Evolutionary conservation across 2,329 filamentous ascomycete genomes (phyloP).

Genomic region (Phoma sp.): DNA sequence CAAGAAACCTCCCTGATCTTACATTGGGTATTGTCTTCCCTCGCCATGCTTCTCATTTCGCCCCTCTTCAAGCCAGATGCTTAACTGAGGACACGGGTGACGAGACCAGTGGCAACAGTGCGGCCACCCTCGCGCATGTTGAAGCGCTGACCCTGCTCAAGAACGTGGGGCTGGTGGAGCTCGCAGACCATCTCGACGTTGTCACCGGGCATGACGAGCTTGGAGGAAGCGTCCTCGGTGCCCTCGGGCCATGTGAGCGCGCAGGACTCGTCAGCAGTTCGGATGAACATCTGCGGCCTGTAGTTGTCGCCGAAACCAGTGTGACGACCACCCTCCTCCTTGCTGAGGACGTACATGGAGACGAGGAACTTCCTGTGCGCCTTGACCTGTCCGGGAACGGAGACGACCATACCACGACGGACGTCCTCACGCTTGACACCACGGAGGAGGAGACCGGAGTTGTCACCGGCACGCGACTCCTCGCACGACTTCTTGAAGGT

Average conservation of each 20-base stretch:
- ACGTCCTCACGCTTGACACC: conserved; percentile 96
- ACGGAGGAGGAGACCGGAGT: conserved; percentile 95
- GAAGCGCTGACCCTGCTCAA: conserved; percentile 93
- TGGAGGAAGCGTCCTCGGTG: conserved; percentile 71
- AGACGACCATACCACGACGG: conserved; percentile 91
- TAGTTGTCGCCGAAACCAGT: conserved; percentile 97
- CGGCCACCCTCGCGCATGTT: conserved; percentile 97
- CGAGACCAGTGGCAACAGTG: conserved; percentile 50
- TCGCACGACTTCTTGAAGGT: conserved; percentile 99
- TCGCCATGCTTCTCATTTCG: conserved; percentile 5
- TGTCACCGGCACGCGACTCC: conserved; percentile 94
- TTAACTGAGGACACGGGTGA: conserved; percentile 48
- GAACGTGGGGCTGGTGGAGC: conserved; percentile 82
- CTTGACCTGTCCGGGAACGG: conserved; percentile 81
- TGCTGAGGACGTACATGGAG: conserved; percentile 95
- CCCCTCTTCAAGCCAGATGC: conserved; percentile 4
- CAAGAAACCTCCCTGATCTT: conserved; percentile 24
- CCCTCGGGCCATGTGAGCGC: conserved; percentile 87
- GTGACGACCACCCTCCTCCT: conserved; percentile 97
- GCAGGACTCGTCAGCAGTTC: conserved; percentile 80
- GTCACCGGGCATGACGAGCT: conserved; percentile 97
- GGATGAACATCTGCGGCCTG: conserved; percentile 93
- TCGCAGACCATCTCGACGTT: conserved; percentile 97
- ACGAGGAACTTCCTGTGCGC: conserved; percentile 90
- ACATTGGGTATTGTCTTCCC: conserved; percentile 15